Percentiles rank a stretch among this genome's conserved stretches.
phyloP scores from a whole-genome alignment of 1,284 basidiomycete species.

The Neolentinus lepideus region DNA sequence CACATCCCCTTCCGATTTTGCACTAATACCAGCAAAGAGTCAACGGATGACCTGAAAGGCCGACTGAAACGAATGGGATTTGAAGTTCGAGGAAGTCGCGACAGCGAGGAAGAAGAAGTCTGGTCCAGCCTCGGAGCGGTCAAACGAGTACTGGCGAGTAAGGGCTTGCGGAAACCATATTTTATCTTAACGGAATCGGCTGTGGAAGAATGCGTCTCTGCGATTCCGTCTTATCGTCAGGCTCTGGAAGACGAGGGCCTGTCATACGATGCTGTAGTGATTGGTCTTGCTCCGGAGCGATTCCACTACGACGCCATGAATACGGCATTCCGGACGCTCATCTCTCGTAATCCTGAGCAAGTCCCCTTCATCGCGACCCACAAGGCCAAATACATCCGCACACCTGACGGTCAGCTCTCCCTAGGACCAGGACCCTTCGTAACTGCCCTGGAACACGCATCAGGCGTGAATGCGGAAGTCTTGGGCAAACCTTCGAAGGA shows the following conservation, averaged over 20 bases:
- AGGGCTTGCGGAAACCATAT: constrained; percentile 45
- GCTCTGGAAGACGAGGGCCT: constrained; percentile 7
- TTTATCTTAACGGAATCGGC: constrained; percentile 56
- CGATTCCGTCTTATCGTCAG: constrained; percentile 11
- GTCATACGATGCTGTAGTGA: constrained; percentile 54
- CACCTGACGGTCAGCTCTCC: constrained; percentile 38
- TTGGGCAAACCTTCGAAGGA: constrained; percentile 58
- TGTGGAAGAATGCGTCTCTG: constrained; percentile 37
- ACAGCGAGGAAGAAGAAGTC: constrained; percentile 28
- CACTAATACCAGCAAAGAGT: constrained; percentile 54
- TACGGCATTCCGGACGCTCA: constrained; percentile 59
- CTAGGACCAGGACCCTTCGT: constrained; percentile 71
- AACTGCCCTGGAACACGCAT: constrained; percentile 50
- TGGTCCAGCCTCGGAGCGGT: constrained; percentile 62
- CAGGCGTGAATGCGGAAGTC: constrained; percentile 39
- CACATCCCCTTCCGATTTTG: constrained; percentile 56
- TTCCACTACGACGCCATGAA: constrained; percentile 56
- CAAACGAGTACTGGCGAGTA: constrained; percentile 33
- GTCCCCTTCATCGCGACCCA: constrained; percentile 50
- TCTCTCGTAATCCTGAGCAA: constrained; percentile 19
- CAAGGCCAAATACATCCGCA: constrained; percentile 40
- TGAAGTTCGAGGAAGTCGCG: constrained; percentile 14
- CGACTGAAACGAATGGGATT: constrained; percentile 46
- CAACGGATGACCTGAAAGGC: constrained; percentile 32
- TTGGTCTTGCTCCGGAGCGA: constrained; percentile 50